A percentile compares a stretch with the other conserved stretches of the same genome.
Conservation (phyloP, 2,329 filamentous ascomycete genomes). For the Gaeumannomyces sp. region DNA sequence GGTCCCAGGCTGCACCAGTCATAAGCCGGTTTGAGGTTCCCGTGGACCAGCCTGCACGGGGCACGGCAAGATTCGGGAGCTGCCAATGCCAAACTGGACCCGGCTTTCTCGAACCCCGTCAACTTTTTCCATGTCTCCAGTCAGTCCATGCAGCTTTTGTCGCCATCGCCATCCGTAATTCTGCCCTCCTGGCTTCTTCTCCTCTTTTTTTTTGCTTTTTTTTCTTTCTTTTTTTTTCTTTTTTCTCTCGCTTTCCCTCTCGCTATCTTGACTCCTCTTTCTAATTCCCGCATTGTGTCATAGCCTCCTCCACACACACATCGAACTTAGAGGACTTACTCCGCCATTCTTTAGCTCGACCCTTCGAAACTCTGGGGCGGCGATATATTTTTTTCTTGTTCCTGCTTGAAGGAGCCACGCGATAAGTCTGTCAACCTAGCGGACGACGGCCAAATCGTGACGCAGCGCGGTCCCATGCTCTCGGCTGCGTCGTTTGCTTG, state of each 20-base stretch:
- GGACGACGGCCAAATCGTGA: neutral
- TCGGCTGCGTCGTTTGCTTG: neutral
- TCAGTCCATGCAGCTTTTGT: neutral
- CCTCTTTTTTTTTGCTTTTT: neutral
- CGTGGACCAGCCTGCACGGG: neutral
- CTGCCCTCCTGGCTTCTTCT: neutral
- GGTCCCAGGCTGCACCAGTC: neutral
- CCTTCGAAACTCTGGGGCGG: neutral
- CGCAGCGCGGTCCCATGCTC: neutral
- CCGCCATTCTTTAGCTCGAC: slow-evolving; percentile 6
- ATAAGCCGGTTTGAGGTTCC: neutral
- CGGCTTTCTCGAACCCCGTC: neutral
- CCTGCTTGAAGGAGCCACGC: neutral
- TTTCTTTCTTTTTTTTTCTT: neutral
- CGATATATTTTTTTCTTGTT: neutral
- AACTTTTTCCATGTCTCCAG: neutral
- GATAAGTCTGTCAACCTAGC: neutral
- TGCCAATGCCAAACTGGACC: neutral
- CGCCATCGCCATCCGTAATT: neutral
- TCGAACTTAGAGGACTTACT: slow-evolving; percentile 7
- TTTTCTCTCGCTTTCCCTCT: neutral
- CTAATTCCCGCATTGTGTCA: neutral
- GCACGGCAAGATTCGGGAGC: neutral
- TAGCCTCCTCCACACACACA: slow-evolving; percentile 1
- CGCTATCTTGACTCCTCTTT: neutral